These are phyloP conservation scores for Eimeria sp. DNA, from an alignment of 169 alveolate genomes.

Conservation along the genomic window DNA sequence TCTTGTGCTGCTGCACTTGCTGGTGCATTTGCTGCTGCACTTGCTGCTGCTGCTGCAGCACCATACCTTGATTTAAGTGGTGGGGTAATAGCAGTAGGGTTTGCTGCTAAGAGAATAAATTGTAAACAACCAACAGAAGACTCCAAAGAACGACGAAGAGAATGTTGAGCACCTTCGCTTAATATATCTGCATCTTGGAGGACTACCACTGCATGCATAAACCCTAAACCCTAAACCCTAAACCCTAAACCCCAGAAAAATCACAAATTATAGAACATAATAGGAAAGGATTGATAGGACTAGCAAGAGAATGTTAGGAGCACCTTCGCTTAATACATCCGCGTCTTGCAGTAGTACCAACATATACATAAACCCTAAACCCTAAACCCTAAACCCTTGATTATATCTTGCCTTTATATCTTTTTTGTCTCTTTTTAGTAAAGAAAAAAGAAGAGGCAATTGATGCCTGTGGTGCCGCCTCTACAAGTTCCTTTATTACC, in stretches of 20 bases:
- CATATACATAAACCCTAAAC: neutral
- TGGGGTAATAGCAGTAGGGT: neutral
- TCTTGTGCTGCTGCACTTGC: neutral
- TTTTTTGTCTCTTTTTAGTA: too few relatives aligned
- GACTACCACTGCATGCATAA: neutral
- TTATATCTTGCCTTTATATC: neutral
- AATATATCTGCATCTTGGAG: neutral
- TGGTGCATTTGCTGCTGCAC: neutral
- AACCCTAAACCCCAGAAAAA: neutral
- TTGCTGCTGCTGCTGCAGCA: neutral
- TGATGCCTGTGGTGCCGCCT: too few relatives aligned
- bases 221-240: constrained; percentile 58
- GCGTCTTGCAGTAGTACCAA: neutral
- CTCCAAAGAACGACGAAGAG: constrained; percentile 9
- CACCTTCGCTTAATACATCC: neutral
- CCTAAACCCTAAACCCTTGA: constrained; percentile 18
- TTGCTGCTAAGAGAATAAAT: constrained; percentile 32
- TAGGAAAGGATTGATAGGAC: neutral
- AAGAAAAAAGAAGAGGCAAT: too few relatives aligned
- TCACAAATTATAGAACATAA: neutral
- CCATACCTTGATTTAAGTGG: constrained; percentile 35
- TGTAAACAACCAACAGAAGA: neutral
- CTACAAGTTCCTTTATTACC: too few relatives aligned
- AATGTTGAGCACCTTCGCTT: neutral
- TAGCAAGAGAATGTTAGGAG: constrained; percentile 66